These are phyloP conservation scores for Monosporascus sp. DNA, from an alignment of 2,329 filamentous ascomycete species.

Conservation along the genomic window DNA sequence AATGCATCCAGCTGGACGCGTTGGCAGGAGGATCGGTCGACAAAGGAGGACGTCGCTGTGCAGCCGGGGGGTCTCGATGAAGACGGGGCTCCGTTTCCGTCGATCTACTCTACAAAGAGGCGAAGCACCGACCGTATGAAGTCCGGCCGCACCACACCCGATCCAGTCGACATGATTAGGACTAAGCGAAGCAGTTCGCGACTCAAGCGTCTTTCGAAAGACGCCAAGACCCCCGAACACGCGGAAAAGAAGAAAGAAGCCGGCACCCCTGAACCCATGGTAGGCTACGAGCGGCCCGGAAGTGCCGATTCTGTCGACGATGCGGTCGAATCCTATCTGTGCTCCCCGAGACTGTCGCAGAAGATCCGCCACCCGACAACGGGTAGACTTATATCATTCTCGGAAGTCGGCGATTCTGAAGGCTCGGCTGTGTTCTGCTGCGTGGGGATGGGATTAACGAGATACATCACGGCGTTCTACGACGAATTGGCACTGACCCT, in stretches of 20 bases:
- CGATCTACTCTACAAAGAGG: slow-evolving; percentile 56
- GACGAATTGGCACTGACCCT: slow-evolving; percentile 88
- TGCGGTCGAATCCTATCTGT: slow-evolving; percentile 79
- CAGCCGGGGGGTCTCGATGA: slow-evolving; percentile 33
- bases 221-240: slow-evolving; percentile 29
- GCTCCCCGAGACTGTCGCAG: slow-evolving; percentile 77
- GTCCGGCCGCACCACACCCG: slow-evolving; percentile 45
- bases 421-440: slow-evolving; percentile 94
- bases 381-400: slow-evolving; percentile 86
- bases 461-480: slow-evolving; percentile 95
- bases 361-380: slow-evolving; percentile 82
- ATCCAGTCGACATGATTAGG: slow-evolving; percentile 37
- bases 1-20: slow-evolving; percentile 15
- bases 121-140: slow-evolving; percentile 38
- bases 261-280: slow-evolving; percentile 33
- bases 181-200: slow-evolving; percentile 52
- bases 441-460: slow-evolving; percentile 93
- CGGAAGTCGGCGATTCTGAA: slow-evolving; percentile 88
- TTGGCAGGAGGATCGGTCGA: slow-evolving; percentile 13
- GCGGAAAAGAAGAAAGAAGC: slow-evolving; percentile 19
- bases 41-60: slow-evolving; percentile 16
- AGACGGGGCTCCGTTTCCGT: slow-evolving; percentile 65
- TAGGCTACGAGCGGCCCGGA: slow-evolving; percentile 64
- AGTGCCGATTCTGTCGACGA: slow-evolving; percentile 86
- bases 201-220: slow-evolving; percentile 52